A percentile compares a stretch with the other conserved stretches of the same genome.
These are phyloP conservation scores for Lagenidium giganteum DNA, from an alignment of 352 stramenopile genomes.

Conservation along the genomic window DNA sequence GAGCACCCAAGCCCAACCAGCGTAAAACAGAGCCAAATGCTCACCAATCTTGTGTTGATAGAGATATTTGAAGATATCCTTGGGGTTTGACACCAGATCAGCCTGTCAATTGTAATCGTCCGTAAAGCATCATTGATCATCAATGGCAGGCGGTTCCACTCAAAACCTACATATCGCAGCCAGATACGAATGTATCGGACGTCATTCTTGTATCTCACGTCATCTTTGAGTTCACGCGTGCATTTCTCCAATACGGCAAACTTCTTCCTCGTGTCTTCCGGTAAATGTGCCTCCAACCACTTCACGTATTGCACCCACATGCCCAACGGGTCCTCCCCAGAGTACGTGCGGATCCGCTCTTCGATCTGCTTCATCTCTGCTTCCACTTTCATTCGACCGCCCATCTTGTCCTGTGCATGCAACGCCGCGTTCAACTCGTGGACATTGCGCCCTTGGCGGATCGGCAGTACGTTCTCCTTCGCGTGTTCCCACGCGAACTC, in stretches of 20 bases:
- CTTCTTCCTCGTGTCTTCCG: conserved; percentile 78
- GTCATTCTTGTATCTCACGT: conserved; percentile 65
- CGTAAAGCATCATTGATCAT: too few relatives aligned
- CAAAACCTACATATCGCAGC: conserved; percentile 82
- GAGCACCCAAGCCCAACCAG: conserved; percentile 79
- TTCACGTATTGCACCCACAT: conserved; percentile 70
- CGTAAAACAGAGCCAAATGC: conserved; percentile 77
- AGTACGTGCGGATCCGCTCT: conserved; percentile 34
- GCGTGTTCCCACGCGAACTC: conserved; percentile 81
- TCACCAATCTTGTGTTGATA: conserved; percentile 86
- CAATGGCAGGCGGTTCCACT: background rate
- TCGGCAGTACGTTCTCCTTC: conserved; percentile 86
- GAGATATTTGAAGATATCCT: conserved; percentile 87
- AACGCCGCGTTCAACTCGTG: conserved; percentile 71
- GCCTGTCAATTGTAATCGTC: conserved; percentile 41
- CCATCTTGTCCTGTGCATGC: conserved; percentile 53
- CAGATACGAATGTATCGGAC: conserved; percentile 78
- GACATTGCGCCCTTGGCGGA: conserved; percentile 77
- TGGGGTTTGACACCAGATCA: conserved; percentile 79
- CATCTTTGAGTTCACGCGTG: conserved; percentile 64
- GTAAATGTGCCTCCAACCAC: conserved; percentile 79
- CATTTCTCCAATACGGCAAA: conserved; percentile 70
- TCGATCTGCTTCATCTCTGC: conserved; percentile 49
- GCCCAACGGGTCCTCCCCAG: conserved; percentile 61
- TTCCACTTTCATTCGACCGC: conserved; percentile 52